These are phyloP conservation scores for Aspergillus sp. DNA, from an alignment of 2,329 filamentous ascomycete genomes.

Conservation along the genomic window DNA sequence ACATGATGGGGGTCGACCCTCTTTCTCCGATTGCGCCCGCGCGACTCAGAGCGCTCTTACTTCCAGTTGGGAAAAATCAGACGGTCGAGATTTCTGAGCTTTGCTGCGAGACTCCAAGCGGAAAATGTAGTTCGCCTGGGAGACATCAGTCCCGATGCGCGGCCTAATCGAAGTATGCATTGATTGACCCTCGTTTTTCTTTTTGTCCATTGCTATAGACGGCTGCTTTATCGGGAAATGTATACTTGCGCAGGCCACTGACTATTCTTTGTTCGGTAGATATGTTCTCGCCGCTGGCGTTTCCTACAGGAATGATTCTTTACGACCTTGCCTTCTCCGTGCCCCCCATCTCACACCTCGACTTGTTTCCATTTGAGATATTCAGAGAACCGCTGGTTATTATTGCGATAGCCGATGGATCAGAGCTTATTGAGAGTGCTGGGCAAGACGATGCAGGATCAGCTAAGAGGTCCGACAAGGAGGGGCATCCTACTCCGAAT, in stretches of 20 bases:
- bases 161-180: constrained; percentile 75
- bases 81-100: constrained; percentile 71
- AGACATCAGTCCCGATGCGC: constrained; percentile 78
- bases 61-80: constrained; percentile 83
- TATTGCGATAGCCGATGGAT: constrained; percentile 78
- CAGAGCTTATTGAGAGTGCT: constrained; percentile 52
- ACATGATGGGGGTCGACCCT: constrained; percentile 80
- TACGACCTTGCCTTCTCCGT: constrained; percentile 81
- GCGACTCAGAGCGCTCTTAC: constrained; percentile 78
- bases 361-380: constrained; percentile 82
- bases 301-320: constrained; percentile 78
- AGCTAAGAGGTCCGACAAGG: constrained; percentile 9
- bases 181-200: not conserved
- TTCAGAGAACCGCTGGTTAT: constrained; percentile 80
- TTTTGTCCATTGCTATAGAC: too few species aligned
- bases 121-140: constrained; percentile 80
- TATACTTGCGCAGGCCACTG: constrained; percentile 2
- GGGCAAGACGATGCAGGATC: constrained; percentile 7
- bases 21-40: constrained; percentile 87
- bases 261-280: constrained; percentile 49
- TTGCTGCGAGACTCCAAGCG: constrained; percentile 70
- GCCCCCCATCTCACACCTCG: constrained; percentile 72
- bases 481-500: constrained; percentile 32
- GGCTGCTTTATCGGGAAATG: too few species aligned
- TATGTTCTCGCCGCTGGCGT: constrained; percentile 89